Base-by-base conservation (phyloP, 768 basidiomycete genomes). In the Suillus weaverae region DNA sequence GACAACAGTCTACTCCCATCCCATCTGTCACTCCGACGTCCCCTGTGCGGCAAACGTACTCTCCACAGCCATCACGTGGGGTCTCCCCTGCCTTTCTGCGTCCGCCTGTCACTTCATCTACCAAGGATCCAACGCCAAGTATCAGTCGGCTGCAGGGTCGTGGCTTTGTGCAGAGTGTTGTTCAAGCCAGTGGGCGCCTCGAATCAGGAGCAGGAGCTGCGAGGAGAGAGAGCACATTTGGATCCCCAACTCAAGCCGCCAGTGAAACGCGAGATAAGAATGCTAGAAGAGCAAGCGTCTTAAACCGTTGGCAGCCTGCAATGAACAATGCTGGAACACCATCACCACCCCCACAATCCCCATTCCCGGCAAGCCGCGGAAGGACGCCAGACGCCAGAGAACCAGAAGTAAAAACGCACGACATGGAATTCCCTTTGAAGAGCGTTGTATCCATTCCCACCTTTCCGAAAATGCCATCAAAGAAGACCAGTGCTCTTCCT, bases 81-180 rank as follows among this genome's bases (percentile, higher is more conserved):
- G 74, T 83, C 35, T 86, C 89, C 5, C 84, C 86, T 20, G 85
- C 84, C 5, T 89, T 92, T 72, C 77, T 88, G 33, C 87, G 85
- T 53, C 69, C 60, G 11, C 73, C 71, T 3, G 7, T 8, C 13
- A 78, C 81, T 2, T 77, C 85, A 10, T 72, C 81, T 4, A 74
- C 81, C 60, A 94, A 93, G 72, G 91, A 92, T 53, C 85, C 85
- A 4, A 92, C 91, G 2, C 93, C 93, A 0, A 93, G 91, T 73
- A 85, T 94, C 38, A 94, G 90, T 66, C 80, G 92, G 65, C 77
- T 95, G 20, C 88, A 94, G 70, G 93, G 93, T 22, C 87, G 93
- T 46, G 93, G 93, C 5, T 94, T 95, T 71, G 93, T 95, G 3
- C 89, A 91, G 74, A 91, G 84, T 67, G 87, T 92, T 79, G 89